Conservation (phyloP, 805 yeast species). For the Torulaspora quercuum region DNA sequence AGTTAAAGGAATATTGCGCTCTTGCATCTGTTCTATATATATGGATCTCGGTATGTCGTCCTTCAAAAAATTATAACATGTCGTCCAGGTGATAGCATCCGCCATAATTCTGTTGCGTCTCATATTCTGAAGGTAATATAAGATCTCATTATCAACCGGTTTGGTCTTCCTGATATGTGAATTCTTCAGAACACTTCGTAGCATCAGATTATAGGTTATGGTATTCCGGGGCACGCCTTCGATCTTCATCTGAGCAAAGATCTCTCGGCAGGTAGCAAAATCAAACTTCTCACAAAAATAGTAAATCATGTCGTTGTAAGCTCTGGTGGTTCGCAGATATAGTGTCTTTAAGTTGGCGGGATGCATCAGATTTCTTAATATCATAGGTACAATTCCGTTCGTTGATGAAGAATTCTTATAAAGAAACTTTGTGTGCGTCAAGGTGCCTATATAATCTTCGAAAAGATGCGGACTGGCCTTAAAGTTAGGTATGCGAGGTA, state of each 20-base stretch:
- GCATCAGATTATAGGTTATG: constrained; percentile 40
- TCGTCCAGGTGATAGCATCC: constrained; percentile 40
- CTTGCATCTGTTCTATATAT: constrained; percentile 34
- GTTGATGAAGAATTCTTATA: constrained; percentile 37
- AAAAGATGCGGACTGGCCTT: constrained; percentile 25
- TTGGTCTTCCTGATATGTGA: constrained; percentile 31
- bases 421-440: constrained; percentile 40
- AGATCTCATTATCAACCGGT: constrained; percentile 28
- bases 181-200: constrained; percentile 32
- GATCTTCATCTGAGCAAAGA: constrained; percentile 41
- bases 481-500: constrained; percentile 40
- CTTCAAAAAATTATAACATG: constrained; percentile 34
- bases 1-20: constrained; percentile 35
- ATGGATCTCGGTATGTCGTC: constrained; percentile 37
- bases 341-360: constrained; percentile 37
- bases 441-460: constrained; percentile 35
- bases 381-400: constrained; percentile 40
- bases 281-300: constrained; percentile 41
- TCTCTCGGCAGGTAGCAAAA: constrained; percentile 40
- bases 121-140: constrained; percentile 37
- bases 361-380: constrained; percentile 41
- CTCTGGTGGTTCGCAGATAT: constrained; percentile 30
- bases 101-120: constrained; percentile 27
- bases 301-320: constrained; percentile 41
- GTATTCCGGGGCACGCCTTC: constrained; percentile 37